phyloP scores from a whole-genome alignment of 2,329 filamentous ascomycete species.

The Nothopassalora personata region DNA sequence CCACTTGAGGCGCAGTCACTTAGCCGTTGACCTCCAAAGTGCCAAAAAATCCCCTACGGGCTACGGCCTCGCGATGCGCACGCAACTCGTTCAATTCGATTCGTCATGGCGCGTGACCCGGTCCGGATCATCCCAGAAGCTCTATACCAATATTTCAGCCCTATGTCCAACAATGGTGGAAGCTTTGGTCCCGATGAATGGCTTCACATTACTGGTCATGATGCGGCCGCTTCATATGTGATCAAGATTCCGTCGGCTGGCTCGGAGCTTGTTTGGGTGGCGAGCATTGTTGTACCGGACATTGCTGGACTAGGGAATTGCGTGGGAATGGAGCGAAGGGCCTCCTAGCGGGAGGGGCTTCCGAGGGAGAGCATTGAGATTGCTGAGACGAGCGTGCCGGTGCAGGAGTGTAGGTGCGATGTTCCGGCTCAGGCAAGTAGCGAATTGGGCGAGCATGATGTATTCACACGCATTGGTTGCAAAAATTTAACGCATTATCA shows the following conservation, averaged over 20 bases:
- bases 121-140: slow-evolving; percentile 6
- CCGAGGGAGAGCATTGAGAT: neutral
- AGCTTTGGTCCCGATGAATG: slow-evolving; percentile 6
- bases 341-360: neutral
- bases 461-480: too few species aligned
- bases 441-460: too few species aligned
- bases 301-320: slow-evolving; percentile 4
- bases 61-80: slow-evolving; percentile 4
- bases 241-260: slow-evolving; percentile 6
- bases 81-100: slow-evolving; percentile 3
- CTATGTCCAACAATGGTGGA: slow-evolving; percentile 5
- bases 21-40: too few species aligned
- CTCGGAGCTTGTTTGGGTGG: slow-evolving; percentile 3
- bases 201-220: slow-evolving; percentile 7
- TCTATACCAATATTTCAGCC: slow-evolving; percentile 2
- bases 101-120: neutral
- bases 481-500: too few species aligned
- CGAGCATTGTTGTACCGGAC: neutral
- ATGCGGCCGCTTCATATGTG: slow-evolving; percentile 2
- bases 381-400: slow-evolving; percentile 3
- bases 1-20: too few species aligned
- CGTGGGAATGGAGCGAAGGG: neutral
- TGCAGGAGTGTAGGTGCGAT: slow-evolving; percentile 4
- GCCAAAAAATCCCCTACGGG: slow-evolving; percentile 2
- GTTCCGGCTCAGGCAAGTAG: neutral